Percentiles rank a stretch among this genome's conserved stretches.
These are phyloP conservation scores for Benincasa hispida DNA, from an alignment of 306 rosid genomes.

Conservation along the genomic window DNA sequence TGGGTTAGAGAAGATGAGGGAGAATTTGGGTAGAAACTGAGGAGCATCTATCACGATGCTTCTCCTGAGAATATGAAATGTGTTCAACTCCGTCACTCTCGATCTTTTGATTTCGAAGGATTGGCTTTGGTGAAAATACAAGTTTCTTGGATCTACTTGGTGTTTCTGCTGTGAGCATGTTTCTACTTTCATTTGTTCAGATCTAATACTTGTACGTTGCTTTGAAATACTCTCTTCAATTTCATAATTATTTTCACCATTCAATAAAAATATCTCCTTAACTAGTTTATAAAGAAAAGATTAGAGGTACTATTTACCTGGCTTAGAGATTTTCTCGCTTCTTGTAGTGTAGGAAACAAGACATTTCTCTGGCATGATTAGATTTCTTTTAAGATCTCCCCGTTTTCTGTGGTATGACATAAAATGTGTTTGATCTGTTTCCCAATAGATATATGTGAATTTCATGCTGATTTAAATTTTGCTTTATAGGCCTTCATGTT, in stretches of 20 bases:
- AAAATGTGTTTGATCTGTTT: not conserved
- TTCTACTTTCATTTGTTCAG: not conserved
- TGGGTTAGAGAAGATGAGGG: not conserved
- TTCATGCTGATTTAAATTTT: not conserved
- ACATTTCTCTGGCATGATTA: not conserved
- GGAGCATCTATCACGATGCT: not conserved
- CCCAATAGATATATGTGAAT: not conserved
- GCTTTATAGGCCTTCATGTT: conserved; percentile 81
- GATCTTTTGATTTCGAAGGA: not conserved
- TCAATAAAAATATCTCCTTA: not conserved
- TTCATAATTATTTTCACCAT: not conserved
- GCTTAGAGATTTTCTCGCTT: not conserved
- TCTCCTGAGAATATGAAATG: not conserved
- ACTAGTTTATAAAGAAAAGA: not conserved
- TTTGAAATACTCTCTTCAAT: not conserved
- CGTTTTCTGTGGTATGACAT: not conserved
- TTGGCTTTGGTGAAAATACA: not conserved
- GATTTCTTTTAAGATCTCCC: not conserved
- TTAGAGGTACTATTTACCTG: not conserved
- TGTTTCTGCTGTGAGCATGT: not conserved
- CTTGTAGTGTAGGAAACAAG: not conserved
- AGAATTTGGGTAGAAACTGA: not conserved
- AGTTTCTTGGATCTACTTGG: not conserved
- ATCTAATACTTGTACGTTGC: not conserved
- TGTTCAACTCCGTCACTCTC: not conserved